These are phyloP conservation scores for Agapanthus africanus DNA, from an alignment of 106 monocot species.

Conservation along the genomic window DNA sequence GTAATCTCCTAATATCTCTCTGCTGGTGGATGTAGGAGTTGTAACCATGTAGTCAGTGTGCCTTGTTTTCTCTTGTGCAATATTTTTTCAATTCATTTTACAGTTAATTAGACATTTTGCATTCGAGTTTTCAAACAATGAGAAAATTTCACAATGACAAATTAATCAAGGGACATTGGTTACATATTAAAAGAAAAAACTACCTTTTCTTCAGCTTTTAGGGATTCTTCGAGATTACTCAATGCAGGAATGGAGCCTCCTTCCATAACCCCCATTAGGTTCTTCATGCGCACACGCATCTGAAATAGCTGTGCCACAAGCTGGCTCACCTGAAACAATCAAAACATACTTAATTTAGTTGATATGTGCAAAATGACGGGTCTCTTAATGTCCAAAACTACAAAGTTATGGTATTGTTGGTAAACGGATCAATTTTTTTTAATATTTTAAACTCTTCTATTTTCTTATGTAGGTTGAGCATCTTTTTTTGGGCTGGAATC, in stretches of 20 bases:
- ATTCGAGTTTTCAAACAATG: background rate
- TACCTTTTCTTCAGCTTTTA: conserved; percentile 83
- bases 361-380: background rate
- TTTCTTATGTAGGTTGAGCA: too few relatives aligned
- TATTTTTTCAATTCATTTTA: too few relatives aligned
- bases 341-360: background rate
- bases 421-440: too few relatives aligned
- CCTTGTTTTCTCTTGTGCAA: too few relatives aligned
- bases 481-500: too few relatives aligned
- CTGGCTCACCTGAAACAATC: conserved; percentile 72
- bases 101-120: background rate
- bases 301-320: conserved; percentile 93
- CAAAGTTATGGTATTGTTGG: too few relatives aligned
- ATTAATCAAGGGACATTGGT: background rate
- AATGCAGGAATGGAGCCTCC: conserved; percentile 74
- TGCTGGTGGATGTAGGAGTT: too few relatives aligned
- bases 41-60: too few relatives aligned
- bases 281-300: conserved; percentile 95
- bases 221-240: conserved; percentile 75
- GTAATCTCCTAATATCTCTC: too few relatives aligned
- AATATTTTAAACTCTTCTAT: too few relatives aligned
- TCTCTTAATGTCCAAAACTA: too few relatives aligned
- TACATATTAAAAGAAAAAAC: background rate
- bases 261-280: conserved; percentile 86
- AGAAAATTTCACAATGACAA: background rate